A percentile compares a stretch with the other conserved stretches of the same genome.
These are phyloP conservation scores for Nakazawaea peltata DNA, from an alignment of 805 yeast species.

Conservation along the genomic window DNA sequence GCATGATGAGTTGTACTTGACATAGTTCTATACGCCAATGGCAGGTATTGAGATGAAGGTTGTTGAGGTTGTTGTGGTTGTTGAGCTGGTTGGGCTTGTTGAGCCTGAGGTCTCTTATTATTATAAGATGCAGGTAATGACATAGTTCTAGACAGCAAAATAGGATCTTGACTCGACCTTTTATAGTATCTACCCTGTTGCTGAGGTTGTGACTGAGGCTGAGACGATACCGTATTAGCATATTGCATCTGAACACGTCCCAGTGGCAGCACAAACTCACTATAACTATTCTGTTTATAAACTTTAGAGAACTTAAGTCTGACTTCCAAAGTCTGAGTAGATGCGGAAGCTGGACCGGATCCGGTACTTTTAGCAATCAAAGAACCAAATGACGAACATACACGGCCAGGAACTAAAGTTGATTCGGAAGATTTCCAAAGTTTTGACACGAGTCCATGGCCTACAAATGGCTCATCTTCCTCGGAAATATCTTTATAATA, in stretches of 20 bases:
- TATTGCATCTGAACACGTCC: neutral
- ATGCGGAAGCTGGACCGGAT: too few species aligned
- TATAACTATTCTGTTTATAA: neutral
- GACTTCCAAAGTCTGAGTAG: constrained; percentile 48
- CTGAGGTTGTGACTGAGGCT: too few species aligned
- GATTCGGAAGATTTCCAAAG: constrained; percentile 15
- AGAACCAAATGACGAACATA: constrained; percentile 45
- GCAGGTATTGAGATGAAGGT: too few species aligned
- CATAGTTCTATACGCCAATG: constrained; percentile 4
- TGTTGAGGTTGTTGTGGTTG: neutral
- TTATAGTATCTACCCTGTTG: constrained; percentile 8
- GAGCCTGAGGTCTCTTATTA: neutral
- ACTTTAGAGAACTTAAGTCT: constrained; percentile 34
- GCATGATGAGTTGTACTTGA: neutral
- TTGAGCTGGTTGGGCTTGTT: neutral
- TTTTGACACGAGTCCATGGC: constrained; percentile 32
- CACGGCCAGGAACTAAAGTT: constrained; percentile 44
- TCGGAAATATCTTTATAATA: constrained; percentile 40
- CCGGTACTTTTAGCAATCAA: constrained; percentile 24
- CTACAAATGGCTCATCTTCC: constrained; percentile 44
- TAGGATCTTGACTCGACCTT: neutral
- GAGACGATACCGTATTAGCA: too few species aligned
- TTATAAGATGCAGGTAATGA: constrained; percentile 6
- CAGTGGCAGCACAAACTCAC: neutral
- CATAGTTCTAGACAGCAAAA: constrained; percentile 8